Conservation (phyloP, 2,329 filamentous ascomycete species). For the Calonectria naviculata region DNA sequence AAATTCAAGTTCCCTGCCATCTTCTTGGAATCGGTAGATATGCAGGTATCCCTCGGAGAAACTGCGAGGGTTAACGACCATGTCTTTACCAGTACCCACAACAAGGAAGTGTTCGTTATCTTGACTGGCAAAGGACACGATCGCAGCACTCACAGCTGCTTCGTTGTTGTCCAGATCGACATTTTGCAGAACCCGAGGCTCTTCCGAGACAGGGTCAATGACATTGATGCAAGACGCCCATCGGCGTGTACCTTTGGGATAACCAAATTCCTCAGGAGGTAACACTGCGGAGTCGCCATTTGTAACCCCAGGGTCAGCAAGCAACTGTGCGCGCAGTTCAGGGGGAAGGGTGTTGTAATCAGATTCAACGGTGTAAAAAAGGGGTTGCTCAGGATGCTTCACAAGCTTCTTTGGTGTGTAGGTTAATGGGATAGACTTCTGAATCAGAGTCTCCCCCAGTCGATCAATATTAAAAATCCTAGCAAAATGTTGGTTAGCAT, state of each 20-base stretch:
- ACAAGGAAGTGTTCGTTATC: constrained; percentile 92
- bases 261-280: constrained; percentile 87
- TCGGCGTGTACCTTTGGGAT: constrained; percentile 83
- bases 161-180: constrained; percentile 91
- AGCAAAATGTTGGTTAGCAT: constrained; percentile 46
- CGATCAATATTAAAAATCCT: constrained; percentile 94
- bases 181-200: constrained; percentile 76
- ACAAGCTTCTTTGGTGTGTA: constrained; percentile 92
- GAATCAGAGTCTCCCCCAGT: constrained; percentile 84
- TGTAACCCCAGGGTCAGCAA: constrained; percentile 76
- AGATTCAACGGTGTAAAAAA: constrained; percentile 94
- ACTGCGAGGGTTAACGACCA: constrained; percentile 81
- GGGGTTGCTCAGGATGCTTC: constrained; percentile 85
- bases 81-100: constrained; percentile 93
- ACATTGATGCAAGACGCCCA: constrained; percentile 98
- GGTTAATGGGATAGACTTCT: constrained; percentile 85
- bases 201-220: constrained; percentile 83
- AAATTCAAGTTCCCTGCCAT: constrained; percentile 90
- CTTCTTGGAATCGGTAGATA: constrained; percentile 89
- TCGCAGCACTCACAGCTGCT: constrained; percentile 86
- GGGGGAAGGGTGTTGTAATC: constrained; percentile 92
- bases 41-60: constrained; percentile 87
- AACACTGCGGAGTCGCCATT: constrained; percentile 80
- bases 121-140: constrained; percentile 88
- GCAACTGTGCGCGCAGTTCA: constrained; percentile 78